A percentile compares a stretch with the other conserved stretches of the same genome.
Conservation (phyloP, 2,329 filamentous ascomycete genomes). For the Coniochaeta ligniaria region DNA sequence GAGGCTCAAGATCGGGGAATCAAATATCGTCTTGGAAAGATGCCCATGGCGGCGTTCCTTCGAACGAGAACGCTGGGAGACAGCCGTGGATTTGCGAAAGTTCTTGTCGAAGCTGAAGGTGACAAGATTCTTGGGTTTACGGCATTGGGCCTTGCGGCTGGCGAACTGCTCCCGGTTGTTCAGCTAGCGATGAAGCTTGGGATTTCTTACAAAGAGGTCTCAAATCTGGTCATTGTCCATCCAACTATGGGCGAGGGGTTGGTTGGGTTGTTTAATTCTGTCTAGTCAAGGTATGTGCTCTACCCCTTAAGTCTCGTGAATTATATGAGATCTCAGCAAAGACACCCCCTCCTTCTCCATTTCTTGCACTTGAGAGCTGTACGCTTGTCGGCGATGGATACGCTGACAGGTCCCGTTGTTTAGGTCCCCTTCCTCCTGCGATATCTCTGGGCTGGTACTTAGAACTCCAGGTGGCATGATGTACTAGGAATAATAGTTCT, state of each 20-base stretch:
- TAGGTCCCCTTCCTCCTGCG: too few species aligned
- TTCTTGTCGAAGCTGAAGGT: conserved; percentile 4
- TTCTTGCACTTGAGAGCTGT: too few species aligned
- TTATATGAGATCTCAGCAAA: too few species aligned
- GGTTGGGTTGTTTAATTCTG: conserved; percentile 2
- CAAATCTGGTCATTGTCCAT: conserved; percentile 9
- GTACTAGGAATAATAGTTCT: too few species aligned
- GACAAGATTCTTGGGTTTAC: conserved; percentile 11
- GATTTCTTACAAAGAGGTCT: conserved; percentile 8
- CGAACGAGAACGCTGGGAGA: conserved; percentile 3
- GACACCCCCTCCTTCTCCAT: too few species aligned
- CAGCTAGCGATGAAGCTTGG: conserved; percentile 11
- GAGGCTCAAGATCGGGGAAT: conserved; percentile 4
- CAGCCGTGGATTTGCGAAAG: conserved; percentile 4
- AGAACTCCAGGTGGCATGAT: too few species aligned
- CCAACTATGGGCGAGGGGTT: conserved; percentile 11
- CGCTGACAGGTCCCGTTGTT: too few species aligned
- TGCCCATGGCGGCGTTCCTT: conserved; percentile 6
- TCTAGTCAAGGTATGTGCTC: neutral
- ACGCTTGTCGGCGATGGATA: too few species aligned
- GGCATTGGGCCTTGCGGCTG: conserved; percentile 7
- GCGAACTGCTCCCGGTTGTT: conserved; percentile 11
- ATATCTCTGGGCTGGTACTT: too few species aligned
- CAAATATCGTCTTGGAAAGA: conserved; percentile 4
- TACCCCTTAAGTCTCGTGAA: too few species aligned